Conservation (phyloP, 495 filamentous ascomycete species). For the Trichoderma erinaceum region DNA sequence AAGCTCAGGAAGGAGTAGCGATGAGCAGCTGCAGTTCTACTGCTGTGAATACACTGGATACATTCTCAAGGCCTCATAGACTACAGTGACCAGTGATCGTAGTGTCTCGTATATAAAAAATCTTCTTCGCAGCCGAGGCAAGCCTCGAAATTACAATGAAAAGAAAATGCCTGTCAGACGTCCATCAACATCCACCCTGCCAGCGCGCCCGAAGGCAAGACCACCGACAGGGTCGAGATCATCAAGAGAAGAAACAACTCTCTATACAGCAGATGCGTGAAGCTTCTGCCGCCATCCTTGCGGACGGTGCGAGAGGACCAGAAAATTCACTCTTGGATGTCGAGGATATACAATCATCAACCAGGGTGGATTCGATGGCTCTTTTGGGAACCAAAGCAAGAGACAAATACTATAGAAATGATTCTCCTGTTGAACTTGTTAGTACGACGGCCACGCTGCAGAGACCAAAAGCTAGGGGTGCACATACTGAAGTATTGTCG, state of each 20-base stretch:
- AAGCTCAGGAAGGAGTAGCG: constrained; percentile 12
- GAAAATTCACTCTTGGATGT: constrained; percentile 52
- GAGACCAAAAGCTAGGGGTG: constrained; percentile 29
- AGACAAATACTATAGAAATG: constrained; percentile 87
- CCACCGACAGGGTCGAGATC: constrained; percentile 52
- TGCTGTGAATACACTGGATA: no score
- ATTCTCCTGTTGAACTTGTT: constrained; percentile 53
- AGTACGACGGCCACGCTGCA: background rate
- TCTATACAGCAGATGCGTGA: constrained; percentile 42
- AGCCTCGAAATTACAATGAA: constrained; percentile 40
- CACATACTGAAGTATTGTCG: constrained; percentile 59
- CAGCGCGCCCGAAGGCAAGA: constrained; percentile 48
- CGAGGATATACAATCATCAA: constrained; percentile 56
- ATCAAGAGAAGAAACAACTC: constrained; percentile 35
- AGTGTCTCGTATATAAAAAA: background rate
- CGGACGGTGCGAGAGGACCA: constrained; percentile 46
- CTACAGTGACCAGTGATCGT: no score
- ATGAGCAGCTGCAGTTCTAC: background rate
- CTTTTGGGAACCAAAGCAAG: constrained; percentile 70
- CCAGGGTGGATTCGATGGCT: constrained; percentile 59
- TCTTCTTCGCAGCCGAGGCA: constrained; percentile 40
- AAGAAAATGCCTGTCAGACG: constrained; percentile 55
- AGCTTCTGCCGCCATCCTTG: constrained; percentile 40
- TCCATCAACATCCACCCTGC: constrained; percentile 56
- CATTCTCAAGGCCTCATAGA: no score